Conservation (phyloP, 495 filamentous ascomycete species). For the Haplographium delicatum region DNA sequence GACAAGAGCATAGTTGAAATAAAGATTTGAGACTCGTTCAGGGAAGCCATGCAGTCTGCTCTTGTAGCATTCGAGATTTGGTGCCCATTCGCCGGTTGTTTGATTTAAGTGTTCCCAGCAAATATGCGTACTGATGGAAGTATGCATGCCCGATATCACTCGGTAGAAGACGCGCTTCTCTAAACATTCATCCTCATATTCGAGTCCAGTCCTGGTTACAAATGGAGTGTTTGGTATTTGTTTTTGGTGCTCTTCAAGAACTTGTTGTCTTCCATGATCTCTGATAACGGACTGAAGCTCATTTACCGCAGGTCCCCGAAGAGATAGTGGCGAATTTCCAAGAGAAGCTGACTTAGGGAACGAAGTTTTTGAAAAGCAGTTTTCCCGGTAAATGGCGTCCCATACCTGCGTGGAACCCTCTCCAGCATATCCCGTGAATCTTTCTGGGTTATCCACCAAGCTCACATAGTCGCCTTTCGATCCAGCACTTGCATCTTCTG, state of each 20-base stretch:
- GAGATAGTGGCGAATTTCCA: slow-evolving; percentile 24
- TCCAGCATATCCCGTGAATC: slow-evolving; percentile 91
- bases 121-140: slow-evolving; percentile 90
- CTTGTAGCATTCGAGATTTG: slow-evolving; percentile 87
- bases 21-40: slow-evolving; percentile 92
- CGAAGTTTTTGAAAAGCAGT: slow-evolving; percentile 80
- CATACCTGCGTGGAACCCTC: slow-evolving; percentile 80
- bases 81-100: slow-evolving; percentile 88
- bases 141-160: slow-evolving; percentile 94
- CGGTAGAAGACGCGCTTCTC: slow-evolving; percentile 98
- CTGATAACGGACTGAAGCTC: slow-evolving; percentile 81
- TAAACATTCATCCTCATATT: slow-evolving; percentile 83
- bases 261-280: slow-evolving; percentile 59
- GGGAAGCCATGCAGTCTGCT: slow-evolving; percentile 75
- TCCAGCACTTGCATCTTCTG: slow-evolving; percentile 82
- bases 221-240: slow-evolving; percentile 45
- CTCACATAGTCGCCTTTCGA: slow-evolving; percentile 95
- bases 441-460: slow-evolving; percentile 86
- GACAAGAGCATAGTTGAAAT: slow-evolving; percentile 96
- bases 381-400: slow-evolving; percentile 95
- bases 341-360: slow-evolving; percentile 43
- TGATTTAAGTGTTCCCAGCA: slow-evolving; percentile 97
- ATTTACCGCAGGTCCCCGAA: slow-evolving; percentile 53
- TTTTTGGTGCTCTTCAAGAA: slow-evolving; percentile 45
- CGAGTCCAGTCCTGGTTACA: slow-evolving; percentile 41